These are phyloP conservation scores for Glarea lozoyensis DNA, from an alignment of 495 filamentous ascomycete genomes.

Conservation along the genomic window DNA sequence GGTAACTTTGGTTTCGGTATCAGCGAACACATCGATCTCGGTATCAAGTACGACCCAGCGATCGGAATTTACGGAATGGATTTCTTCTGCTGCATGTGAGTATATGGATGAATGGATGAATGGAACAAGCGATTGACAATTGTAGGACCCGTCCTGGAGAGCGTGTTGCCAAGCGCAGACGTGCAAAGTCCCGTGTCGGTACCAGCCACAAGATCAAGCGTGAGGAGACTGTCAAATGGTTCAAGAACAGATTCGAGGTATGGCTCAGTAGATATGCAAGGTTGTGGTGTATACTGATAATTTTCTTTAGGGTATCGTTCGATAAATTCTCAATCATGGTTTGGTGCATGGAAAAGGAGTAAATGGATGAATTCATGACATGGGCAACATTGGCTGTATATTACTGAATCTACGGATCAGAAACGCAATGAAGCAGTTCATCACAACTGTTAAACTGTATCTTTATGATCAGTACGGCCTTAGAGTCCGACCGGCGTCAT, in stretches of 20 bases:
- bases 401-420: constrained; percentile 26
- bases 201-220: constrained; percentile 85
- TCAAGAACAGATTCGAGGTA: constrained; percentile 99
- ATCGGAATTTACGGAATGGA: constrained; percentile 99
- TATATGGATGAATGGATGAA: constrained; percentile 28
- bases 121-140: background rate
- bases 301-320: constrained; percentile 20
- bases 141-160: constrained; percentile 73
- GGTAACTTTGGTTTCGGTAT: constrained; percentile 99
- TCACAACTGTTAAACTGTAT: constrained; percentile 32
- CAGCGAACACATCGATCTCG: constrained; percentile 99
- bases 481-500: constrained; percentile 55
- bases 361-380: constrained; percentile 24
- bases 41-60: constrained; percentile 99
- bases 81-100: constrained; percentile 98
- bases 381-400: constrained; percentile 22
- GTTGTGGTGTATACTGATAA: background rate
- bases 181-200: constrained; percentile 78
- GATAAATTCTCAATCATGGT: constrained; percentile 17
- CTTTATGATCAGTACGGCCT: constrained; percentile 46
- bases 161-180: constrained; percentile 91
- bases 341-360: constrained; percentile 26
- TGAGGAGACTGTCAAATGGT: constrained; percentile 95
- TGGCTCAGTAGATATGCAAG: constrained; percentile 68
- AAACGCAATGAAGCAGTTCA: constrained; percentile 30